These are phyloP conservation scores for Erysimum cheiri DNA, from an alignment of 441 rosid species.

Conservation along the genomic window DNA sequence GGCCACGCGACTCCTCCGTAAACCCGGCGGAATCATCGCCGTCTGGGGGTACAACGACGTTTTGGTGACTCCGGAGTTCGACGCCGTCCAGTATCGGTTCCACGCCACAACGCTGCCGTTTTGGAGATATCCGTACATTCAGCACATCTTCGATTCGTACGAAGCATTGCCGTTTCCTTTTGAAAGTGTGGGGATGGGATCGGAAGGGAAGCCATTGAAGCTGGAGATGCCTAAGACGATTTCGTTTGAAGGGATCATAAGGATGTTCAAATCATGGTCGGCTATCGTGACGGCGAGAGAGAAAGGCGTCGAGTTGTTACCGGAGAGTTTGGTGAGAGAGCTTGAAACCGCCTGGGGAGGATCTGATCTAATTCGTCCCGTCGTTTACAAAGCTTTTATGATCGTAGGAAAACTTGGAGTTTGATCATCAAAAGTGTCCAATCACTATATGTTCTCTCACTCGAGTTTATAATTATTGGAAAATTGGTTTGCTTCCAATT, in stretches of 20 bases:
- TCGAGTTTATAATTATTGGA: not conserved
- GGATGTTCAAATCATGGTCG: constrained; percentile 59
- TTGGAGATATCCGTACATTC: constrained; percentile 45
- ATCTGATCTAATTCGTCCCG: constrained; percentile 47
- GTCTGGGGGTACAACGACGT: constrained; percentile 68
- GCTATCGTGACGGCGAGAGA: constrained; percentile 60
- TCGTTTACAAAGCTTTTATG: constrained; percentile 62
- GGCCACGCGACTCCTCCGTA: constrained; percentile 54
- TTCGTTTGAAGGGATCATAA: constrained; percentile 56
- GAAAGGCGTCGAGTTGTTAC: constrained; percentile 65
- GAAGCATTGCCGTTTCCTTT: constrained; percentile 69
- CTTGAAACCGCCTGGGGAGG: constrained; percentile 72
- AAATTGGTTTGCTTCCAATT: not conserved
- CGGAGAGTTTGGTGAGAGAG: constrained; percentile 54
- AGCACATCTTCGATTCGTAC: constrained; percentile 48
- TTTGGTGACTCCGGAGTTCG: constrained; percentile 52
- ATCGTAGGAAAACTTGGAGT: constrained; percentile 50
- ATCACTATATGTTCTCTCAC: not conserved
- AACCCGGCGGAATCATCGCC: constrained; percentile 68
- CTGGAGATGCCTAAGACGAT: constrained; percentile 59
- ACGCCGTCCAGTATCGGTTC: constrained; percentile 48
- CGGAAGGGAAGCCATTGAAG: constrained; percentile 58
- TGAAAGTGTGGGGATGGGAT: constrained; percentile 61
- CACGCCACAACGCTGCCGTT: constrained; percentile 55
- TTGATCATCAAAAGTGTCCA: not conserved